Conservation (phyloP, 2,329 filamentous ascomycete species). For the Metarhizium anisopliae region DNA sequence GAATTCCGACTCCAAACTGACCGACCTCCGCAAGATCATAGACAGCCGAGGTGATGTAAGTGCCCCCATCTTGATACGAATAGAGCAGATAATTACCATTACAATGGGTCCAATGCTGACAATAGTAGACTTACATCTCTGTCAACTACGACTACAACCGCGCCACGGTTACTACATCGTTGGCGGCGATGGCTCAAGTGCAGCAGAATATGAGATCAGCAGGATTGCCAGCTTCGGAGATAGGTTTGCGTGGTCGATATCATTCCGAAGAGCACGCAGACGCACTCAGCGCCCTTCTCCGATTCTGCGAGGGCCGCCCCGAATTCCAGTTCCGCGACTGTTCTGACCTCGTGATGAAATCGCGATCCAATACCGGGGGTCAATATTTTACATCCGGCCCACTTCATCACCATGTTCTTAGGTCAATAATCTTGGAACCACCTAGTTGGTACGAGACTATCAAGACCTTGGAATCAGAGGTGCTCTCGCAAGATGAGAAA, state of each 20-base stretch:
- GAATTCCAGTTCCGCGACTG: neutral
- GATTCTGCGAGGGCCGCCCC: neutral
- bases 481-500: neutral
- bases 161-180: neutral
- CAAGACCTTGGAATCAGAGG: neutral
- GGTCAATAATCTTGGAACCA: constrained; percentile 42
- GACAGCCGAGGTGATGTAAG: neutral
- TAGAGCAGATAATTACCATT: neutral
- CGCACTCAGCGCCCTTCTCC: neutral
- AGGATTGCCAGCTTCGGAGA: neutral
- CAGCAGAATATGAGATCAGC: neutral
- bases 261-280: neutral
- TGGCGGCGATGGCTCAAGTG: neutral
- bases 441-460: constrained; percentile 38
- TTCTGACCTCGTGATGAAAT: neutral
- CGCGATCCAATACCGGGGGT: neutral
- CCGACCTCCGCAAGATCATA: neutral
- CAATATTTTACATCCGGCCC: neutral
- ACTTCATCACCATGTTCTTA: neutral
- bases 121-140: neutral
- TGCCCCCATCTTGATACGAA: neutral
- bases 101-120: neutral
- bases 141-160: neutral
- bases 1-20: neutral
- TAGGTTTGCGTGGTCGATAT: neutral